These are phyloP conservation scores for Eremochloa ophiuroides DNA, from an alignment of 176 grass and related monocot species.

Conservation along the genomic window DNA sequence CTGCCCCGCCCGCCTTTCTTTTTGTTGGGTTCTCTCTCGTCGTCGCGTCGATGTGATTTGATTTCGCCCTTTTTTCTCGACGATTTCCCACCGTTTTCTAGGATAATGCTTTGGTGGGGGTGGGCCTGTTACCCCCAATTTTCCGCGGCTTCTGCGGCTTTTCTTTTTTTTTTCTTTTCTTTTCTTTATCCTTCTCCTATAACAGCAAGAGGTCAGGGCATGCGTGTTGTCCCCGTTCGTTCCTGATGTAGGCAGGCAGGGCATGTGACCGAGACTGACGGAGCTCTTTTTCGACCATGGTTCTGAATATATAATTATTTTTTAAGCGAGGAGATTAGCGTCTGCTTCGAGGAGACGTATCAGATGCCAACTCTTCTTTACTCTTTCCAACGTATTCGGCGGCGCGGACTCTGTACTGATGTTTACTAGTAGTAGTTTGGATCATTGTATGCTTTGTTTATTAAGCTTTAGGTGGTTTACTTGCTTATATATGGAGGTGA, in stretches of 20 bases:
- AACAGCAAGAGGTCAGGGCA: neutral
- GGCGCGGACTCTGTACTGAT: neutral
- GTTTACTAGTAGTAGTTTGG: neutral
- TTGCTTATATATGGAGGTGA: neutral
- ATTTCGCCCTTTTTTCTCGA: neutral
- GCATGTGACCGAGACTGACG: neutral
- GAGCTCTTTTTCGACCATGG: neutral
- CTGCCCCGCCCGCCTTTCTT: neutral
- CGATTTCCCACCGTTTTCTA: slow-evolving; percentile 20
- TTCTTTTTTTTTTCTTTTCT: neutral
- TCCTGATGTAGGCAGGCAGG: neutral
- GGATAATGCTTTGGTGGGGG: neutral
- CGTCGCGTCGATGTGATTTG: slow-evolving; percentile 12
- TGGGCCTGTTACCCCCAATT: neutral
- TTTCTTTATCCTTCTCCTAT: neutral
- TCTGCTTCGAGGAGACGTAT: slow-evolving; percentile 15
- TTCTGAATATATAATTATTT: neutral
- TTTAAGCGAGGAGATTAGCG: neutral
- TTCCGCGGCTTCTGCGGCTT: neutral
- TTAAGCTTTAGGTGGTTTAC: neutral
- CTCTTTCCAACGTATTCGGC: neutral
- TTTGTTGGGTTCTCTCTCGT: neutral
- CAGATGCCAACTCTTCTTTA: slow-evolving; percentile 4
- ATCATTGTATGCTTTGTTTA: neutral
- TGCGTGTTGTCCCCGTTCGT: neutral